phyloP scores from a whole-genome alignment of 768 basidiomycete species.

The Aureoboletus auriporus region DNA sequence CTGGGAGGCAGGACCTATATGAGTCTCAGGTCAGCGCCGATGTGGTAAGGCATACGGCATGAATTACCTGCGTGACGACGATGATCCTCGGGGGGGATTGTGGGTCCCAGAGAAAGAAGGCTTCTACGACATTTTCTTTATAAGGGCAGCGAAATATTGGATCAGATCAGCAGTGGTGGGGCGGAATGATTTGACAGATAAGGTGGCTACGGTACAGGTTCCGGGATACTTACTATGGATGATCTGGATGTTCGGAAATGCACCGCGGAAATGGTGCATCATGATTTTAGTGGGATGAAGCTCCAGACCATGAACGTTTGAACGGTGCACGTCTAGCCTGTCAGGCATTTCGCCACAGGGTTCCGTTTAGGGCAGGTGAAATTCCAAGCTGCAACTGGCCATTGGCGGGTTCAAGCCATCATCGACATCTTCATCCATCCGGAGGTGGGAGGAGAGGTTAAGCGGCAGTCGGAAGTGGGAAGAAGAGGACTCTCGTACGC shows the following conservation, averaged over 20 bases:
- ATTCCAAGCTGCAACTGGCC: slow-evolving; percentile 10
- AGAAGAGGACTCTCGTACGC: slow-evolving; percentile 50
- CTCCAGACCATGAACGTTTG: slow-evolving; percentile 11
- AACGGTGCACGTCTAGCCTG: slow-evolving; percentile 7
- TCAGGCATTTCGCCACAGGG: slow-evolving; percentile 25
- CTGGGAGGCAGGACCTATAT: slow-evolving; percentile 36
- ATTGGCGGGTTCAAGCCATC: slow-evolving; percentile 20
- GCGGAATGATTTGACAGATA: slow-evolving; percentile 12
- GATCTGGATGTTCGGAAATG: slow-evolving; percentile 18
- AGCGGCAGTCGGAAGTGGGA: slow-evolving; percentile 72
- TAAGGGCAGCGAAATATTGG: slow-evolving; percentile 20
- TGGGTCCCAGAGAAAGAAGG: slow-evolving; percentile 28
- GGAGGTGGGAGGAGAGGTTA: slow-evolving; percentile 65
- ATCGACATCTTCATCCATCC: slow-evolving; percentile 49
- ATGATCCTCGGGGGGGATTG: slow-evolving; percentile 28
- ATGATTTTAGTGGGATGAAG: slow-evolving; percentile 18
- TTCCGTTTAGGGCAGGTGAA: slow-evolving; percentile 33
- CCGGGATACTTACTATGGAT: slow-evolving; percentile 18
- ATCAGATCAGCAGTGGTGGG: slow-evolving; percentile 21
- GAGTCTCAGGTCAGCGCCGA: slow-evolving; percentile 8
- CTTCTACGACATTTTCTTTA: slow-evolving; percentile 25
- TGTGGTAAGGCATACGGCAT: slow-evolving; percentile 19
- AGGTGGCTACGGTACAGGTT: slow-evolving; percentile 20
- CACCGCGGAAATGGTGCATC: slow-evolving; percentile 20
- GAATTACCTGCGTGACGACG: slow-evolving; percentile 27